A percentile compares a stretch with the other conserved stretches of the same genome.
These are phyloP conservation scores for Rhizopogon salebrosus DNA, from an alignment of 768 basidiomycete species.

Conservation along the genomic window DNA sequence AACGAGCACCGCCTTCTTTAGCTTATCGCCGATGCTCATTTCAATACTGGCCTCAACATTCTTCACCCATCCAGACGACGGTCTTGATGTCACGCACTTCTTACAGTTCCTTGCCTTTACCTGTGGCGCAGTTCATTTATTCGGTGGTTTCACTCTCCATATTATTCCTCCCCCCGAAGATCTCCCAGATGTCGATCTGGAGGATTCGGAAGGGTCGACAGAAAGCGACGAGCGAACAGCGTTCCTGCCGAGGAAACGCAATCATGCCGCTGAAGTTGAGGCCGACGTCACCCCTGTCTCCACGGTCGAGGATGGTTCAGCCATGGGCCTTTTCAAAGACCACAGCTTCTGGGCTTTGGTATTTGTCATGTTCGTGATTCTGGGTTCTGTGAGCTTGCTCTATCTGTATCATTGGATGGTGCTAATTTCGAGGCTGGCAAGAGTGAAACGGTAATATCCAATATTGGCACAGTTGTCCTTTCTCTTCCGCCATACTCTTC, in stretches of 20 bases:
- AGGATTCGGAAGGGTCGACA: constrained; percentile 8
- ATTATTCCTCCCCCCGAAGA: constrained; percentile 6
- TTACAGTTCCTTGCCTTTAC: constrained; percentile 52
- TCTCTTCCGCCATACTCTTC: constrained; percentile 43
- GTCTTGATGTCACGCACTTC: constrained; percentile 45
- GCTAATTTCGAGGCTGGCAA: constrained; percentile 18
- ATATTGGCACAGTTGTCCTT: constrained; percentile 71
- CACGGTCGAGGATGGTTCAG: constrained; percentile 15
- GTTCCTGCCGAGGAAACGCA: constrained; percentile 20
- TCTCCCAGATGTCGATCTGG: background rate
- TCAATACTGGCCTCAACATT: constrained; percentile 57
- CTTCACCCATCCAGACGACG: constrained; percentile 46
- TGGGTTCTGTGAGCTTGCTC: constrained; percentile 58
- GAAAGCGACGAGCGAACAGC: constrained; percentile 23
- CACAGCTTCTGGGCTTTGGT: constrained; percentile 62
- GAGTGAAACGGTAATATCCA: constrained; percentile 82
- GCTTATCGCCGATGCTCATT: constrained; percentile 75
- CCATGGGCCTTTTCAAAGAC: constrained; percentile 46
- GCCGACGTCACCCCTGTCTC: constrained; percentile 21
- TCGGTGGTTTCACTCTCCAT: constrained; percentile 46
- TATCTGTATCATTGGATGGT: background rate
- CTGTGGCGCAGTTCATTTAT: constrained; percentile 46
- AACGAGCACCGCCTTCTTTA: constrained; percentile 65
- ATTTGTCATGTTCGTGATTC: constrained; percentile 42
- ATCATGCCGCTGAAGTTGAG: constrained; percentile 9